phyloP scores from a whole-genome alignment of 2,329 filamentous ascomycete genomes.

The Dactylellina leptospora region DNA sequence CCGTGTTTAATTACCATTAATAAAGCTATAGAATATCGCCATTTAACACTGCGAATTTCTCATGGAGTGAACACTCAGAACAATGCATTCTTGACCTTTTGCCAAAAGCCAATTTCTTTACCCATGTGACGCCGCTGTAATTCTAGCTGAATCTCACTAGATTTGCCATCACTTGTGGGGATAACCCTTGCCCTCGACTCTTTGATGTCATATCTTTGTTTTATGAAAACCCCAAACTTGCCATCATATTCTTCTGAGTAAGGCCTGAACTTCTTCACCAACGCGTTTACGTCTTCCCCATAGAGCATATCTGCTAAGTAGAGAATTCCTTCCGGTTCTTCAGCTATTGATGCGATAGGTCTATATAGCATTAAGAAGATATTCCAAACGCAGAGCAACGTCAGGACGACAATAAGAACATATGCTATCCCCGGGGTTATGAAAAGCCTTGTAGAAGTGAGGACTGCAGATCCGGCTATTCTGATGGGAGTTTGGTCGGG shows the following conservation, averaged over 20 bases:
- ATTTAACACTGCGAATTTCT: too few species aligned
- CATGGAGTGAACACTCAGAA: too few species aligned
- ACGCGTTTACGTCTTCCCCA: neutral
- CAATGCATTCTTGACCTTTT: too few species aligned
- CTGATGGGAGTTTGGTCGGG: neutral
- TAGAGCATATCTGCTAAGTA: conserved; percentile 7
- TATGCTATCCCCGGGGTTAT: neutral
- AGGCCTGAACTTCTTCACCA: conserved; percentile 1
- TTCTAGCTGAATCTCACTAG: neutral
- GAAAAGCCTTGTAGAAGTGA: neutral
- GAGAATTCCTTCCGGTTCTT: conserved; percentile 6
- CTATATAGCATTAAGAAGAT: neutral
- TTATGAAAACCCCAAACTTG: neutral
- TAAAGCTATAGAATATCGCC: too few species aligned
- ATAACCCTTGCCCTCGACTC: conserved; percentile 5
- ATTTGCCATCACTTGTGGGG: neutral
- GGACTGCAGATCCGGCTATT: neutral
- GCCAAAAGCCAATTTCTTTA: too few species aligned
- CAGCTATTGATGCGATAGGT: neutral
- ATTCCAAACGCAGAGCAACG: conserved; percentile 4
- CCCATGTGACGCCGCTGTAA: too few species aligned
- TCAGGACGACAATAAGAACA: neutral
- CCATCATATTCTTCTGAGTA: neutral
- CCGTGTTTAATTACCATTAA: too few species aligned
- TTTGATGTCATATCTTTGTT: neutral